Evolutionary conservation across 2,329 filamentous ascomycete genomes (phyloP).

Genomic region (Didymella glomerata): DNA sequence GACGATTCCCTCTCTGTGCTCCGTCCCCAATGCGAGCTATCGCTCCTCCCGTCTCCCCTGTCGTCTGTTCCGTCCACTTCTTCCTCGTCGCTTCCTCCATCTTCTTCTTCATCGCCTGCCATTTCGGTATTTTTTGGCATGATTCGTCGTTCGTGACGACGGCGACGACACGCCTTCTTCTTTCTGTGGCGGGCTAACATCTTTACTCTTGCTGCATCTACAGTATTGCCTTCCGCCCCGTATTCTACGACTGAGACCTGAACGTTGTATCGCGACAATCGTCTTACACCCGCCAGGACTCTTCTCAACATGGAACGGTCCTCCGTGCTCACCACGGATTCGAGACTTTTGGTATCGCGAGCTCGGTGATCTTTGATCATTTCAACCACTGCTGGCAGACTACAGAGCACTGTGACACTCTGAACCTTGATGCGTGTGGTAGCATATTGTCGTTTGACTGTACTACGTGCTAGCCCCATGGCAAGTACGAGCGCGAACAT

Average conservation of each 20-base stretch:
- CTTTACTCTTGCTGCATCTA: neutral
- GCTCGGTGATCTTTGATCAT: neutral
- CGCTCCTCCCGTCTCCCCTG: neutral
- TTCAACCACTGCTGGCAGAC: neutral
- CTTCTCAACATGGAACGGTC: neutral
- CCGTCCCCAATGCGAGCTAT: neutral
- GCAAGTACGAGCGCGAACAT: constrained; percentile 24
- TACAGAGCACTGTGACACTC: neutral
- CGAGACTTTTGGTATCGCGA: neutral
- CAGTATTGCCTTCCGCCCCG: neutral
- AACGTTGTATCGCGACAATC: neutral
- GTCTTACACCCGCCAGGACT: neutral
- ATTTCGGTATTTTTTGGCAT: neutral
- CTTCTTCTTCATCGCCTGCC: neutral
- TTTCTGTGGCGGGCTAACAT: neutral
- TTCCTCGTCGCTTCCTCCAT: too few species aligned
- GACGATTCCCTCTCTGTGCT: neutral
- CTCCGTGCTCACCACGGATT: neutral
- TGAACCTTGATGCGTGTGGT: neutral
- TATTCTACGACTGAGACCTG: neutral
- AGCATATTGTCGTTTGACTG: constrained; percentile 17
- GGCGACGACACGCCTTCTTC: neutral
- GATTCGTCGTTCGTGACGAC: neutral
- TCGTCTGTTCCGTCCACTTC: too few species aligned
- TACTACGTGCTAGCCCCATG: constrained; percentile 20